These are phyloP conservation scores for Cladophialophora chaetospira DNA, from an alignment of 2,329 filamentous ascomycete species.

Conservation along the genomic window DNA sequence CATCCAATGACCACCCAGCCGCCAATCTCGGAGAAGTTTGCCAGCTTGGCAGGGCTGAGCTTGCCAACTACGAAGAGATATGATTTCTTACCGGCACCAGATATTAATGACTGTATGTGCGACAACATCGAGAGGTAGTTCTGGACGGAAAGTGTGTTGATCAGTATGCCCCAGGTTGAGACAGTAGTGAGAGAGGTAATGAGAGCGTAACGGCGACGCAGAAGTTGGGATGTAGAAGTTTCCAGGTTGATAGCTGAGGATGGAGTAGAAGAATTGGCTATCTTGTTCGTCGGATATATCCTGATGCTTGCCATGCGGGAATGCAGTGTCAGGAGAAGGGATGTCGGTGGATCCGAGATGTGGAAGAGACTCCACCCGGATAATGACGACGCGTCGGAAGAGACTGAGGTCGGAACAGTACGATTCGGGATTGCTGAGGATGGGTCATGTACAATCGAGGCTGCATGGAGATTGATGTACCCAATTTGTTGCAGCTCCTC, in stretches of 20 bases:
- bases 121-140: conserved; percentile 85
- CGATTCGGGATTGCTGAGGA: conserved; percentile 82
- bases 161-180: conserved; percentile 86
- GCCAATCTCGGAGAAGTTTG: conserved; percentile 93
- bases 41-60: conserved; percentile 90
- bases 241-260: conserved; percentile 42
- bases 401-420: conserved; percentile 58
- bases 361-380: conserved; percentile 78
- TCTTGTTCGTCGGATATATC: conserved; percentile 71
- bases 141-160: conserved; percentile 90
- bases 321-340: conserved; percentile 82
- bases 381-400: conserved; percentile 53
- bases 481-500: conserved; percentile 59
- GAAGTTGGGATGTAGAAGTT: conserved; percentile 56
- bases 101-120: conserved; percentile 71
- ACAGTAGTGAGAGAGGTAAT: conserved; percentile 77
- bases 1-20: conserved; percentile 98
- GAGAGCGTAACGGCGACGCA: conserved; percentile 86
- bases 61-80: conserved; percentile 98
- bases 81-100: conserved; percentile 82
- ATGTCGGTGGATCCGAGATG: conserved; percentile 75
- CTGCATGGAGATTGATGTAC: conserved; percentile 70
- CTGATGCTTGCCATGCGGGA: conserved; percentile 77
- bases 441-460: conserved; percentile 75
- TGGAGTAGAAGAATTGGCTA: conserved; percentile 63